These are phyloP conservation scores for Colletotrichum acutatum DNA, from an alignment of 2,329 filamentous ascomycete genomes.

Conservation along the genomic window DNA sequence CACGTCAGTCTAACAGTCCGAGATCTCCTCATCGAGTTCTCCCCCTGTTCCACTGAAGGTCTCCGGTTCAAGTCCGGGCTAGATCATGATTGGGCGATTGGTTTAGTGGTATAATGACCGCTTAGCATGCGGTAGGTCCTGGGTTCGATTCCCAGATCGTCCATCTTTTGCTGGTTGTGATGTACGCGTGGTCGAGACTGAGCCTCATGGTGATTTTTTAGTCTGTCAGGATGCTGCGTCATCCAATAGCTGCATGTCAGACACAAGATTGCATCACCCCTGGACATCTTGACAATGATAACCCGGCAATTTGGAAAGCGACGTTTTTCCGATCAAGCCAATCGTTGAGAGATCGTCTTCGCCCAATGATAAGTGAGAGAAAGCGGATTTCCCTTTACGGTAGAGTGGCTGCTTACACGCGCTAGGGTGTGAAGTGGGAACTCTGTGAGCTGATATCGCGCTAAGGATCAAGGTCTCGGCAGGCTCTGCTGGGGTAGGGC, in stretches of 20 bases:
- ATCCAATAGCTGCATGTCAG: background rate
- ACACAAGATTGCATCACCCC: background rate
- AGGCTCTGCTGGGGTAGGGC: background rate
- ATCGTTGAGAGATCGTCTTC: background rate
- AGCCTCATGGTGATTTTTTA: background rate
- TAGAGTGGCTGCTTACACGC: conserved; percentile 4
- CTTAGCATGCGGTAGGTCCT: conserved; percentile 29
- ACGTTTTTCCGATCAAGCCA: background rate
- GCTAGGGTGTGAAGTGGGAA: background rate
- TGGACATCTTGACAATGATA: background rate
- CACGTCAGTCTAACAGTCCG: conserved; percentile 56
- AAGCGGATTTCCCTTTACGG: background rate
- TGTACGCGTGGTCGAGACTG: fast-evolving
- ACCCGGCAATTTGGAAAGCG: background rate
- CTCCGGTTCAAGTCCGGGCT: conserved; percentile 2
- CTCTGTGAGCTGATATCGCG: background rate
- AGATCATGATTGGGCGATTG: conserved; percentile 11
- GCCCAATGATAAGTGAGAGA: background rate
- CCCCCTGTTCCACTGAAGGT: background rate
- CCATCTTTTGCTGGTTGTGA: background rate
- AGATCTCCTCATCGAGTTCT: background rate
- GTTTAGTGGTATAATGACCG: conserved; percentile 32
- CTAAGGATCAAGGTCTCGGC: background rate
- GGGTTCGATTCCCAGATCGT: conserved; percentile 30
- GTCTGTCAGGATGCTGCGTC: background rate